Conservation (phyloP, 768 basidiomycete species). For the Suillus variegatus region DNA sequence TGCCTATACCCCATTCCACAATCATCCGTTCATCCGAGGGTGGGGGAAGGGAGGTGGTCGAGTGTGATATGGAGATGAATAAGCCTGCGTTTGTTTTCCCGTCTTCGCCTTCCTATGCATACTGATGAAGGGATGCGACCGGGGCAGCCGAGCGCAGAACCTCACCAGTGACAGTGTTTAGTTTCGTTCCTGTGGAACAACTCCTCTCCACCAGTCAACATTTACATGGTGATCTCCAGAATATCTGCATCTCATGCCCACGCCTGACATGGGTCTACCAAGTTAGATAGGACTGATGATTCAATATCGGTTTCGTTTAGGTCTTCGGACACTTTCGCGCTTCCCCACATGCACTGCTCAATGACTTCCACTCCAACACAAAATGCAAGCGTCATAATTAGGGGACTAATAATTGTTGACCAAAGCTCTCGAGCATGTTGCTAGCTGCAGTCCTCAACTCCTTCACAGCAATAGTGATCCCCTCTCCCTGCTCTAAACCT, state of each 20-base stretch:
- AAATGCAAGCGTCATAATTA: not conserved
- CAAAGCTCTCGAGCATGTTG: too few species aligned
- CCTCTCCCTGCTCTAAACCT: not conserved
- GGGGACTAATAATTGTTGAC: not conserved
- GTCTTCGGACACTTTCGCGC: not conserved
- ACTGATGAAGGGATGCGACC: not conserved
- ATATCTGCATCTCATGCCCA: too few species aligned
- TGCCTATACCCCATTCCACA: constrained; percentile 68
- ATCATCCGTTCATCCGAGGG: constrained; percentile 63
- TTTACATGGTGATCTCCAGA: not conserved
- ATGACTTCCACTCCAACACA: not conserved
- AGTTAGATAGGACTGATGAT: not conserved
- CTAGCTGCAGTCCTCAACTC: too few species aligned
- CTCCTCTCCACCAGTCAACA: not conserved
- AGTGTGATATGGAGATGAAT: constrained; percentile 26
- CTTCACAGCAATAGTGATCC: too few species aligned
- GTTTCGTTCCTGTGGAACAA: not conserved
- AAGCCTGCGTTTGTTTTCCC: not conserved
- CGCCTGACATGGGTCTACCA: not conserved
- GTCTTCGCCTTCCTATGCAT: not conserved
- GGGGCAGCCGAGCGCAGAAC: not conserved
- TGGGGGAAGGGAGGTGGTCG: constrained; percentile 76
- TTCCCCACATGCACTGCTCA: not conserved
- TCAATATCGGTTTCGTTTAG: not conserved
- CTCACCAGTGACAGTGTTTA: not conserved